phyloP scores from a whole-genome alignment of 345 rosid genomes.

The Gynandropsis gynandra region DNA sequence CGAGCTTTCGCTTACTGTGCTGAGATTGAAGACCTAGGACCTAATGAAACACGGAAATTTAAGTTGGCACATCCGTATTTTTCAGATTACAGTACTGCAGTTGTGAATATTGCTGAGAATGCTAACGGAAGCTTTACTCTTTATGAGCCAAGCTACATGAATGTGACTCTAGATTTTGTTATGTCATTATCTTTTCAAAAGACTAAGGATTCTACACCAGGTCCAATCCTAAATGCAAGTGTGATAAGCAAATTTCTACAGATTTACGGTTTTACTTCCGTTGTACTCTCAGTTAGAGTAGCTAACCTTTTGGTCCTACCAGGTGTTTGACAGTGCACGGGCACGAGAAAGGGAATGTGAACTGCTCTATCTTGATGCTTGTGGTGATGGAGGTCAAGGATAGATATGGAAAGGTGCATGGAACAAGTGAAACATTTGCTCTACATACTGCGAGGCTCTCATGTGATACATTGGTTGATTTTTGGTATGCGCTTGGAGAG shows the following conservation, averaged over 20 bases:
- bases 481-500: conserved; percentile 89
- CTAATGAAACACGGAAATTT: conserved; percentile 75
- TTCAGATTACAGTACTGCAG: conserved; percentile 77
- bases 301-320: conserved; percentile 36
- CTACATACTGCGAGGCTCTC: too few relatives aligned
- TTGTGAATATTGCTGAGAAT: conserved; percentile 89
- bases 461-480: too few relatives aligned
- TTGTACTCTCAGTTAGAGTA: conserved; percentile 15
- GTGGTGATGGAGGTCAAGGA: conserved; percentile 97
- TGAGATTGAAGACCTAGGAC: conserved; percentile 71
- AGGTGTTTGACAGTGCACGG: conserved; percentile 94
- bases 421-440: conserved; percentile 92
- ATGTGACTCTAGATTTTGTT: conserved; percentile 64
- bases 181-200: conserved; percentile 65
- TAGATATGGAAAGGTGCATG: conserved; percentile 98
- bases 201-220: conserved; percentile 74
- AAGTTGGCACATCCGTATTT: conserved; percentile 50
- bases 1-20: conserved; percentile 90
- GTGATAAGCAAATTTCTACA: conserved; percentile 77
- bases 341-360: conserved; percentile 92
- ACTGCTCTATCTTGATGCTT: conserved; percentile 95
- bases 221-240: conserved; percentile 82
- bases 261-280: conserved; percentile 27
- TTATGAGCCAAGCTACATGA: conserved; percentile 98
- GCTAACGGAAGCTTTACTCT: conserved; percentile 85